Evolutionary conservation across 495 filamentous ascomycete genomes (phyloP), one percentile per base, ranked within the genome.

Genomic region (Paragyromitra xinjiangensis): DNA sequence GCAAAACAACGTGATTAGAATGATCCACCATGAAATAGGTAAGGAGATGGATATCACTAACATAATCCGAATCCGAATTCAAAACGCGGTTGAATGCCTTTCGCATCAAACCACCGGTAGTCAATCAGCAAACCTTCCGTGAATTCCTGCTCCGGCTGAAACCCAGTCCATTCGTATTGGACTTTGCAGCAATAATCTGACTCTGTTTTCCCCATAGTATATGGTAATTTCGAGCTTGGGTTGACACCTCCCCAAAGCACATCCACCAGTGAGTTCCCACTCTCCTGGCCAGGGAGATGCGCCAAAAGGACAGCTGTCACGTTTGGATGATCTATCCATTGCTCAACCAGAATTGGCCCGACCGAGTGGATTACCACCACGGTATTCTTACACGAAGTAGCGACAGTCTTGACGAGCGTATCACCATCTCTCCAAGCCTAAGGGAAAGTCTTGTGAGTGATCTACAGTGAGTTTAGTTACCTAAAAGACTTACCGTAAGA

Each of bases 171-270:
- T 3, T 19, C 59, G 8, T 55, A 76, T 22, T 69, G 51, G 4
- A 80, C 65, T 39, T 64, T 84, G 84, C 69, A 82, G 69, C 24
- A 84, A 85, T 64, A 71, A 75, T 90, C 88, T 9, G 64, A 67
- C 11, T 84, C 85, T 0, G 83, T 82, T 64, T 86, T 84, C 51
- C 85, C 87, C 74, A 88, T 88, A 0, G 88, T 91, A 48, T 90
- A 89, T 1, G 90, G 89, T 1, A 92, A 84, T 42, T 90, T 88
- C 19, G 87, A 90, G 11, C 88, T 89, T 0, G 89, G 89, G 19
- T 86, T 85, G 9, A 82, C 83, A 3, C 78, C 81, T 3, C 89
- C 89, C 34, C 85, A 87, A 34, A 91, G 80, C 2, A 90, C 84
- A 61, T 90, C 87, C 0, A 84, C 83, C 0, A 90, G 78, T 0